Evolutionary conservation across 768 basidiomycete species (phyloP).

Genomic region (Serendipita sp.): DNA sequence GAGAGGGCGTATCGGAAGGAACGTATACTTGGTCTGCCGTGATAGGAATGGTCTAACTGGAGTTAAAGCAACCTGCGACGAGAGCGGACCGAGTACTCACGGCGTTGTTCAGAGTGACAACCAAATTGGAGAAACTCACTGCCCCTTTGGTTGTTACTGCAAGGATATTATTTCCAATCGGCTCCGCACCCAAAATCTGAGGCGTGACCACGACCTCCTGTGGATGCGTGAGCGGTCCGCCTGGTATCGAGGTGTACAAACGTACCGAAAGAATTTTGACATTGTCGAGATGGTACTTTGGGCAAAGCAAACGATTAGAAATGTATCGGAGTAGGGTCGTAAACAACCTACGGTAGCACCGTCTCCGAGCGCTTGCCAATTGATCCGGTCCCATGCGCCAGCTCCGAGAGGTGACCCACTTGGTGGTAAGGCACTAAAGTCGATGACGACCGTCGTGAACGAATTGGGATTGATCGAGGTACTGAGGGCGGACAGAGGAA

Average conservation of each 20-base stretch:
- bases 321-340: not conserved
- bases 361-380: conserved; percentile 29
- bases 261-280: conserved; percentile 28
- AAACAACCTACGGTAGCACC: conserved; percentile 21
- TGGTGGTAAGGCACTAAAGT: conserved; percentile 30
- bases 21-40: conserved; percentile 22
- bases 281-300: conserved; percentile 33
- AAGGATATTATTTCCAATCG: conserved; percentile 29
- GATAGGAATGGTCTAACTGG: conserved; percentile 20
- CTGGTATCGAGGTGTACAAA: not conserved
- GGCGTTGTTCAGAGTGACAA: conserved; percentile 24
- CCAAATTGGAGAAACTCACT: conserved; percentile 26
- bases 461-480: conserved; percentile 21
- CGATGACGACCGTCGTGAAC: conserved; percentile 31
- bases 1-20: conserved; percentile 31
- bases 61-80: not conserved
- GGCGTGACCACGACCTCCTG: conserved; percentile 31
- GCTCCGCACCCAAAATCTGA: conserved; percentile 36
- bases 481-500: conserved; percentile 29
- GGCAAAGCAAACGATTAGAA: not conserved
- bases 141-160: conserved; percentile 33
- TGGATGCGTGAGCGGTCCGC: not conserved
- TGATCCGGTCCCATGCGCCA: conserved; percentile 35
- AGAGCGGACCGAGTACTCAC: conserved; percentile 14
- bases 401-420: conserved; percentile 23